Evolutionary conservation across 2,329 filamentous ascomycete genomes (phyloP).

Genomic region (Periconia macrospinosa): DNA sequence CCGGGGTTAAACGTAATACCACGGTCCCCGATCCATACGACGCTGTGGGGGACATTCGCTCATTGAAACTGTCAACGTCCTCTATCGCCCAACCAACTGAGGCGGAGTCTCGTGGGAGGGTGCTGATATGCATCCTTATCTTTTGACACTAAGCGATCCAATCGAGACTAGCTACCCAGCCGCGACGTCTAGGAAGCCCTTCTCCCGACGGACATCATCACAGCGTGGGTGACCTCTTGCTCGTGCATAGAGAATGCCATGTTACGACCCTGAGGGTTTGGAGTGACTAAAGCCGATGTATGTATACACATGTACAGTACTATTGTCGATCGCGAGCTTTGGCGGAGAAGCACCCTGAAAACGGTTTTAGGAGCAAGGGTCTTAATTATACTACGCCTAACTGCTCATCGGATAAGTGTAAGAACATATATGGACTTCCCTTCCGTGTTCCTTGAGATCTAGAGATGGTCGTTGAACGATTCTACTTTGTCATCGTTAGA

Average conservation of each 20-base stretch:
- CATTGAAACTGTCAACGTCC: slow-evolving; percentile 8
- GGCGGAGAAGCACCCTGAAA: too few species aligned
- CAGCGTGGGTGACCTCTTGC: neutral
- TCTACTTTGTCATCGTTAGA: too few species aligned
- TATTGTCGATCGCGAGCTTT: too few species aligned
- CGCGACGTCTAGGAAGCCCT: too few species aligned
- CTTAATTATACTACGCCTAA: too few species aligned
- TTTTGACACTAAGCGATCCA: slow-evolving; percentile 18
- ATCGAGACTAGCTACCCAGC: slow-evolving; percentile 2
- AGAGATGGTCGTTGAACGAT: too few species aligned
- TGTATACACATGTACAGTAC: too few species aligned
- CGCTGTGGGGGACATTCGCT: slow-evolving; percentile 24
- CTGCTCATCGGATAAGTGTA: too few species aligned
- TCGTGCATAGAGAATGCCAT: neutral
- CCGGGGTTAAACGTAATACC: slow-evolving; percentile 1
- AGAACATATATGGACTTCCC: too few species aligned
- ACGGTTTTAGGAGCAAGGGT: too few species aligned
- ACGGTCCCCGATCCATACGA: slow-evolving; percentile 1
- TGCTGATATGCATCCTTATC: slow-evolving; percentile 38
- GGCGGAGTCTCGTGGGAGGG: neutral
- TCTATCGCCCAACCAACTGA: slow-evolving; percentile 6
- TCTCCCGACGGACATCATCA: neutral
- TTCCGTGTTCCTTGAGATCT: too few species aligned
- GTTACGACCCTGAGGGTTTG: neutral
- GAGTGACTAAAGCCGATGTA: neutral